Conservation (phyloP, 1,284 basidiomycete species). For the Dichomitus squalens region DNA sequence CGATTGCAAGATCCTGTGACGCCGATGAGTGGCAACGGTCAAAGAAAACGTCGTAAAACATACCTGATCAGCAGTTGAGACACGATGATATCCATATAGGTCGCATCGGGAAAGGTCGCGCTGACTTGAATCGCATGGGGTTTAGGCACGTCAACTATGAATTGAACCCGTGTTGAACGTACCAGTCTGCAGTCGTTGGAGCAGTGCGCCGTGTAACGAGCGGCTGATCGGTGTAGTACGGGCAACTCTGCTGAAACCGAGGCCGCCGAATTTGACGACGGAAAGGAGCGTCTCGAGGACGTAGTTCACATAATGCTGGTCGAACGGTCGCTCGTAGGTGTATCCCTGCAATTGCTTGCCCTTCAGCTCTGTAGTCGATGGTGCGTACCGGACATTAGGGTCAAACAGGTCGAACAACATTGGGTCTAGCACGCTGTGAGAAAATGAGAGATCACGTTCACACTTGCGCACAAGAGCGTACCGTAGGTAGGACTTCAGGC, state of each 20-base stretch:
- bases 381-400: slow-evolving; percentile 58
- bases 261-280: slow-evolving; percentile 85
- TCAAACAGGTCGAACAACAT: slow-evolving; percentile 81
- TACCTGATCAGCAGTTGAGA: slow-evolving; percentile 68
- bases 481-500: slow-evolving; percentile 89
- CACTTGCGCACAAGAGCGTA: slow-evolving; percentile 37
- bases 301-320: slow-evolving; percentile 74
- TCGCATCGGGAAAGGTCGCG: slow-evolving; percentile 54
- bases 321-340: slow-evolving; percentile 74
- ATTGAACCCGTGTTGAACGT: slow-evolving; percentile 23
- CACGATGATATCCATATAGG: slow-evolving; percentile 76
- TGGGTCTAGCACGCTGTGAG: slow-evolving; percentile 79
- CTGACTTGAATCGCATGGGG: slow-evolving; percentile 43
- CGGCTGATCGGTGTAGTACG: slow-evolving; percentile 62
- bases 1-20: slow-evolving; percentile 68
- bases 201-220: slow-evolving; percentile 58
- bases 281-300: slow-evolving; percentile 78
- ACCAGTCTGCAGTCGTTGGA: slow-evolving; percentile 63
- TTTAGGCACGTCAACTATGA: slow-evolving; percentile 15
- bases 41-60: slow-evolving; percentile 19
- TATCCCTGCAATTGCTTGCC: slow-evolving; percentile 70
- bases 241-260: slow-evolving; percentile 78
- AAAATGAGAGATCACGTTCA: slow-evolving; percentile 12
- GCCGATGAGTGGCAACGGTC: background rate
- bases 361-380: slow-evolving; percentile 54